Evolutionary conservation across 768 basidiomycete species (phyloP), one percentile per base, ranked within the genome.

Genomic region (Paxillus rubicundulus): DNA sequence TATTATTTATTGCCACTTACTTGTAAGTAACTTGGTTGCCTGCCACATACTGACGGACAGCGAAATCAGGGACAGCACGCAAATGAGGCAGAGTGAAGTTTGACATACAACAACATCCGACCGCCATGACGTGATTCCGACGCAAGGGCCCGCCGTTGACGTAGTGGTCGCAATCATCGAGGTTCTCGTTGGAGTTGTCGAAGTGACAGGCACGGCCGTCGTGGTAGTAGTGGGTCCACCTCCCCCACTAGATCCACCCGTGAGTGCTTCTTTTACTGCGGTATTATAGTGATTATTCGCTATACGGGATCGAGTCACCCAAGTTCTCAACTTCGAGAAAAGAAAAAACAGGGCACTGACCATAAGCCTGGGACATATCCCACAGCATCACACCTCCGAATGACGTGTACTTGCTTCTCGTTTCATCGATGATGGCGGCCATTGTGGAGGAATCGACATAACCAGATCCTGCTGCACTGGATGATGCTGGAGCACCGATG

Each of bases 281-380:
- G 74, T 52, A 60, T 86, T 84, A 59, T 78, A 87, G 16, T 80
- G 77, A 41, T 69, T 70, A 60, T 87, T 87, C 18, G 72, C 85
- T 75, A 49, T 7, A 43, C 9, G 4, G 9, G 18, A 9, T n/a
- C 18, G 13, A 24, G 28, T 37, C 16, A 9, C 17, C 59, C 2
- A 53, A 37, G 36, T 21, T 3, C 7, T 47, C 28, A 20, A 16
- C 21, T 24, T 37, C 12, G 14, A 24, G 8, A 13, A 32, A 7
- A 21, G 18, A 14, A 5, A 17, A 33, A 13, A 33, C 7, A 13
- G 18, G 33, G 5, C 2, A 56, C 62, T 24, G 14, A 78, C 78
- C 67, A 39, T 73, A 65, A 9, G 78, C 78, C 61, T 78, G 74
- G 2, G 74, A 79, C 34, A 73, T 72, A 53, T 77, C 77, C 74